Evolutionary conservation across 306 rosid genomes (phyloP).

Genomic region (Glycine latifolia): DNA sequence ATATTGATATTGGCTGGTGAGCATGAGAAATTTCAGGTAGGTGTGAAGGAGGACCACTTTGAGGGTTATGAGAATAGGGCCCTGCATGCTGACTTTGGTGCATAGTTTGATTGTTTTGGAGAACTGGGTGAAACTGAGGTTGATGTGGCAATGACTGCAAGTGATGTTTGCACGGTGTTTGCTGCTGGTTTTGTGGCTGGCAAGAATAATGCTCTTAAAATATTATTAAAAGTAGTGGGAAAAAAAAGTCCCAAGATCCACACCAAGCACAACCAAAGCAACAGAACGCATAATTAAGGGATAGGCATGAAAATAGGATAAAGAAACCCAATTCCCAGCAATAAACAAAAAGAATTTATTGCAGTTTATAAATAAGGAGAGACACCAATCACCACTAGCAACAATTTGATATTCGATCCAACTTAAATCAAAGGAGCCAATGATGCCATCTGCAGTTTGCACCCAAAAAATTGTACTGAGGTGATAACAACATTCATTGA

Average conservation of each 20-base stretch:
- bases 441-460: conserved; percentile 8
- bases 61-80: conserved; percentile 83
- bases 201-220: not conserved
- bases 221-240: not conserved
- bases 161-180: conserved; percentile 71
- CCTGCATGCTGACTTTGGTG: conserved; percentile 77
- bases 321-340: conserved; percentile 27
- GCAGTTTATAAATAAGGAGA: not conserved
- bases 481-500: conserved; percentile 25
- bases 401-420: conserved; percentile 30
- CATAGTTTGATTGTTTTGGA: conserved; percentile 78
- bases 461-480: conserved; percentile 15
- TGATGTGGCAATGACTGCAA: conserved; percentile 79
- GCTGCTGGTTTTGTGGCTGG: conserved; percentile 81
- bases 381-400: conserved; percentile 24
- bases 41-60: conserved; percentile 73
- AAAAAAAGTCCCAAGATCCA: conserved; percentile 18
- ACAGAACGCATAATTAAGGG: conserved; percentile 36
- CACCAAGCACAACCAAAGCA: conserved; percentile 33
- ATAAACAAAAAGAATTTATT: not conserved
- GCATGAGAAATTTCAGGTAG: conserved; percentile 78
- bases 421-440: conserved; percentile 20
- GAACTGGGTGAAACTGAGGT: conserved; percentile 81
- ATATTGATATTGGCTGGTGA: conserved; percentile 81
- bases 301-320: conserved; percentile 3